These are phyloP conservation scores for Middelhovenomyces tepae DNA, from an alignment of 805 yeast species.

Conservation along the genomic window DNA sequence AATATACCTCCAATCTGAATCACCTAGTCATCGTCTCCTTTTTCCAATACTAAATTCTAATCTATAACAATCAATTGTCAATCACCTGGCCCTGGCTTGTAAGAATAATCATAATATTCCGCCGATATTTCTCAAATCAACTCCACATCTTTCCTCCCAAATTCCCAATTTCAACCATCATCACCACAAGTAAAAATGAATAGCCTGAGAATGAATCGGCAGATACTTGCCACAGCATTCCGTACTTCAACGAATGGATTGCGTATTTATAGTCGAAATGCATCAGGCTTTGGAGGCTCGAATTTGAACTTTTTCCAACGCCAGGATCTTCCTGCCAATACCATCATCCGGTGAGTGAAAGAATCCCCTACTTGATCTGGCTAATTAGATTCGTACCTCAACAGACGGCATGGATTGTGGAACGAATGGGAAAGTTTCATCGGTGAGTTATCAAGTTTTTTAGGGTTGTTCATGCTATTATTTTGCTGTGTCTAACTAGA, in stretches of 20 bases:
- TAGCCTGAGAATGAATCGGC: background rate
- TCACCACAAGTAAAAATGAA: too few species aligned
- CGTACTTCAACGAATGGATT: too few species aligned
- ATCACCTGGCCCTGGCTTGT: too few species aligned
- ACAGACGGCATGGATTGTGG: conserved; percentile 86
- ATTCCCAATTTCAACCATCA: too few species aligned
- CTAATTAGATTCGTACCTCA: conserved; percentile 62
- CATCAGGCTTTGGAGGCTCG: background rate
- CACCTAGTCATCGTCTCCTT: too few species aligned
- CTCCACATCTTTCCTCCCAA: too few species aligned
- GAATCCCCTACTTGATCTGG: background rate
- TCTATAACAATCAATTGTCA: too few species aligned
- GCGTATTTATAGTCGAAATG: too few species aligned
- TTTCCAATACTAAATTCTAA: too few species aligned
- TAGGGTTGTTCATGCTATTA: background rate
- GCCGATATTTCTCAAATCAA: too few species aligned
- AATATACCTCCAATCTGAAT: too few species aligned
- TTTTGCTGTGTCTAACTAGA: conserved; percentile 17
- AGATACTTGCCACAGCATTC: conserved; percentile 1
- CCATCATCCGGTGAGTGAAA: conserved; percentile 40
- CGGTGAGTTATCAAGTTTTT: conserved; percentile 15
- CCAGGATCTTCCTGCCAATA: conserved; percentile 62
- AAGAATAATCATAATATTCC: too few species aligned
- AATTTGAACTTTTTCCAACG: conserved; percentile 51
- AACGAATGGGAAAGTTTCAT: conserved; percentile 81